Percentiles rank a stretch among this genome's conserved stretches.
Evolutionary conservation across 1,284 basidiomycete genomes (phyloP).

Genomic region (Schizopora paradoxa): DNA sequence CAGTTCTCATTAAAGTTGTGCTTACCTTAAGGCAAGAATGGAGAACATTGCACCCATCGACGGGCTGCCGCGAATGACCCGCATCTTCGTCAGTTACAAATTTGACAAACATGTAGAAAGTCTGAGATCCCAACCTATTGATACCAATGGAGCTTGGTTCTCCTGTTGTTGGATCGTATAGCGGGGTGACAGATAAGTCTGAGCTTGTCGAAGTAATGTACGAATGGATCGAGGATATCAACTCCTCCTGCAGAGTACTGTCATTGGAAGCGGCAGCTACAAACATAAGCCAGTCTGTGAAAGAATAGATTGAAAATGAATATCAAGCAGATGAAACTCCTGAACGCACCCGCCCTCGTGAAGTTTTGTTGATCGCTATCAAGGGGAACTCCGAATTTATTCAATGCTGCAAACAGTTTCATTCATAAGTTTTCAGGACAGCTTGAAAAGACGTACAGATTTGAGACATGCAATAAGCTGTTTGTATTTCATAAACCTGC

Average conservation of each 20-base stretch:
- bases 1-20: too few species aligned
- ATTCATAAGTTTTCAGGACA: neutral
- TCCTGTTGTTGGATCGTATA: conserved; percentile 28
- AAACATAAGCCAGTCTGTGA: conserved; percentile 36
- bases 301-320: neutral
- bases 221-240: conserved; percentile 30
- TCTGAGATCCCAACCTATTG: conserved; percentile 22
- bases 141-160: conserved; percentile 16
- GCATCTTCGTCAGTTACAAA: neutral
- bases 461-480: conserved; percentile 4
- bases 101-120: neutral
- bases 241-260: conserved; percentile 25
- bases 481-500: conserved; percentile 9
- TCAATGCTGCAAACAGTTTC: neutral
- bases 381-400: conserved; percentile 10
- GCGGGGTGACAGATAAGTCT: conserved; percentile 19
- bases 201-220: conserved; percentile 22
- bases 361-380: conserved; percentile 17
- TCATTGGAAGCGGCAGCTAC: conserved; percentile 31
- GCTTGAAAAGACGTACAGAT: neutral
- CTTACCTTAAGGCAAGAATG: conserved; percentile 11
- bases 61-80: too few species aligned
- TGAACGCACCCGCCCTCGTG: conserved; percentile 19
- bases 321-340: neutral
- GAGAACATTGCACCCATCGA: conserved; percentile 29